Percentiles rank a stretch among this genome's conserved stretches.
These are phyloP conservation scores for Tremella mesenterica DNA, from an alignment of 768 basidiomycete species.

Conservation along the genomic window DNA sequence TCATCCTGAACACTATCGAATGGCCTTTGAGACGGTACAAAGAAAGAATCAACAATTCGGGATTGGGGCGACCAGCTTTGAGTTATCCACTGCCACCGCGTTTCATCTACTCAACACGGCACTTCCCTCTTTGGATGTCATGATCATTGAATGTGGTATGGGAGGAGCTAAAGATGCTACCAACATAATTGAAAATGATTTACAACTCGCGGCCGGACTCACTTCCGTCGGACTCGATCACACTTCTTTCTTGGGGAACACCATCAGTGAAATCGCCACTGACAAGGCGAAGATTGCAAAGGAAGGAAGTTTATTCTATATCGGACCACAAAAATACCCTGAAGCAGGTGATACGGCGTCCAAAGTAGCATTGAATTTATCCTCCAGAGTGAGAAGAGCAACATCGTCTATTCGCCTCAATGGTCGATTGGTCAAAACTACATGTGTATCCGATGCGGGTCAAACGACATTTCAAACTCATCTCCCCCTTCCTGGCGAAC, in stretches of 20 bases:
- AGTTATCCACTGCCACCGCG: conserved; percentile 74
- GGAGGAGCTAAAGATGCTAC: conserved; percentile 89
- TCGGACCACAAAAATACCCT: conserved; percentile 48
- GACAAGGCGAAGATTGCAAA: conserved; percentile 81
- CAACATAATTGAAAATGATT: conserved; percentile 66
- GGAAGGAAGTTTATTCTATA: conserved; percentile 44
- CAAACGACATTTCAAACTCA: not conserved
- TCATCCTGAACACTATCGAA: conserved; percentile 1
- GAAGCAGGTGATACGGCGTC: conserved; percentile 47
- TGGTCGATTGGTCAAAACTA: not conserved
- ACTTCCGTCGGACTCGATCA: conserved; percentile 89
- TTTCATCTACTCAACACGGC: conserved; percentile 62
- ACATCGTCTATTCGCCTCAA: not conserved
- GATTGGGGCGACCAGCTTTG: conserved; percentile 63
- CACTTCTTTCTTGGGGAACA: conserved; percentile 74
- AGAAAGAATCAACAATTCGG: conserved; percentile 51
- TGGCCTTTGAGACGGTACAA: conserved; percentile 49
- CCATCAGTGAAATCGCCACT: conserved; percentile 61
- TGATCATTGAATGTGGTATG: conserved; percentile 88
- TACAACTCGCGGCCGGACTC: conserved; percentile 67
- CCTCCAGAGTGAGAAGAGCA: conserved; percentile 14
- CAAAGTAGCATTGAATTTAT: conserved; percentile 2
- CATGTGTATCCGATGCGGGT: not conserved
- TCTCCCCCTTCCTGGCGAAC: conserved; percentile 65
- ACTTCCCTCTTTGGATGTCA: conserved; percentile 55